Base-by-base conservation (phyloP, 345 rosid genomes). In the Gossypium rotundifolium region DNA sequence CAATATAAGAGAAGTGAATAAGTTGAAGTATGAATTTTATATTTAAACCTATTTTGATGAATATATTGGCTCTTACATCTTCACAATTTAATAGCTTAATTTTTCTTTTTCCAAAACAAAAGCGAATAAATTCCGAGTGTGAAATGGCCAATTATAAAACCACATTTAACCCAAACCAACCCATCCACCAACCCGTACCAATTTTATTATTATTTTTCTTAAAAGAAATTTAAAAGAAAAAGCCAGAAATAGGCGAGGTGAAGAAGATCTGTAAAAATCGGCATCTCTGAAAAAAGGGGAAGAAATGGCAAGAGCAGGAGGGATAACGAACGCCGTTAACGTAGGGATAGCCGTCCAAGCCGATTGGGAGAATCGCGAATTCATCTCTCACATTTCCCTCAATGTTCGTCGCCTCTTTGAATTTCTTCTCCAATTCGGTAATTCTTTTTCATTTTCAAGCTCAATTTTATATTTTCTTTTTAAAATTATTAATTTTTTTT, bases 281-380 rank as follows among this genome's bases (percentile, higher is more conserved):
- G 44, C 5, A 1, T 10, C n/a, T 20, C 17, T 33, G 16, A 4
- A 53, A 53, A 52, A 71, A 23, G 61, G 48, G 12, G 4, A 68
- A 53, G 52, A 71, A 75, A 95, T 96, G 99, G 98, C 94, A 52
- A 86, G 96, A 81, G 92, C 96, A 22, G 99, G 99, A 83, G 98
- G 98, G 42, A 93, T 93, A 57, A 93, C 98, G 38, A 93, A 96
- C 84, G 98, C 98, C 6, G 98, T 96, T 13, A 96, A 93, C 69
- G 99, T 96, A n/a, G 99, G 99, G 75, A 96, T 96, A 17, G 99
- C 99, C 7, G 99, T 95, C 45, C 99, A 95, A 82, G 96, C 99
- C 2, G 99, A 95, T 81, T 95, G 99, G 99, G 99, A 93, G 80
- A 95, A 93, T 84, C 90, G 99, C 67, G 98, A 96, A 74, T 96